Conservation (phyloP, 345 rosid genomes). For the Litchi chinensis region DNA sequence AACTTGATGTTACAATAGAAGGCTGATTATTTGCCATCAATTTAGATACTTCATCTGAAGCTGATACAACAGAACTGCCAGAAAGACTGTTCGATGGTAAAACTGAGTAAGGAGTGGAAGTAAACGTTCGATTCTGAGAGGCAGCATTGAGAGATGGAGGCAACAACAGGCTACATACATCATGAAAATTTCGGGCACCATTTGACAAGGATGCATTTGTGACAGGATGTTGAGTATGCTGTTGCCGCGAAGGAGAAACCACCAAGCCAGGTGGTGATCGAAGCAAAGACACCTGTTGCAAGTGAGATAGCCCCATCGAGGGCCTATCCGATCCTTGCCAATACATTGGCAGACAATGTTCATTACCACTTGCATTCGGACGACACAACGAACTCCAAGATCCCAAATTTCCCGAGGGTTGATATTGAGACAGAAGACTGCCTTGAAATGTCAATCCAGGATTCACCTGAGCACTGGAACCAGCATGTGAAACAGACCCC, state of each 20-base stretch:
- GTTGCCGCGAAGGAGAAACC: slow-evolving; percentile 14
- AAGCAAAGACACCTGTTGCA: slow-evolving; percentile 21
- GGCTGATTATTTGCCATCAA: slow-evolving; percentile 1
- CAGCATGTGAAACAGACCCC: not conserved
- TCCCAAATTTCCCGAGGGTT: slow-evolving; percentile 8
- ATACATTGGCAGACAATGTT: slow-evolving; percentile 16
- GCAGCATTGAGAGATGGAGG: slow-evolving; percentile 8
- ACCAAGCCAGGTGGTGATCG: slow-evolving; percentile 14
- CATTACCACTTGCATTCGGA: slow-evolving; percentile 16
- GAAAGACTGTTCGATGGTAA: slow-evolving; percentile 1
- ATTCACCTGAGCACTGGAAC: slow-evolving; percentile 9
- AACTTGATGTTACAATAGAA: not conserved
- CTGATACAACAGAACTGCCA: not conserved
- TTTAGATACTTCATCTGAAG: slow-evolving; percentile 1
- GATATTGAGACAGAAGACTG: slow-evolving; percentile 4
- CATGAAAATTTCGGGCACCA: slow-evolving; percentile 16
- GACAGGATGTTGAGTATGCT: slow-evolving; percentile 7
- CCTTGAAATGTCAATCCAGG: slow-evolving; percentile 20
- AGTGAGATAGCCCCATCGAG: slow-evolving; percentile 7
- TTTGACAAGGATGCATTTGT: slow-evolving; percentile 1
- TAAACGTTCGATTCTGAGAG: not conserved
- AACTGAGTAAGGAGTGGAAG: not conserved
- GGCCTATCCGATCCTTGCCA: slow-evolving; percentile 21
- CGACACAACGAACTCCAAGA: slow-evolving; percentile 10
- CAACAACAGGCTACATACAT: slow-evolving; percentile 10